These are phyloP conservation scores for Apiospora malaysiana DNA, from an alignment of 2,329 filamentous ascomycete genomes.

Conservation along the genomic window DNA sequence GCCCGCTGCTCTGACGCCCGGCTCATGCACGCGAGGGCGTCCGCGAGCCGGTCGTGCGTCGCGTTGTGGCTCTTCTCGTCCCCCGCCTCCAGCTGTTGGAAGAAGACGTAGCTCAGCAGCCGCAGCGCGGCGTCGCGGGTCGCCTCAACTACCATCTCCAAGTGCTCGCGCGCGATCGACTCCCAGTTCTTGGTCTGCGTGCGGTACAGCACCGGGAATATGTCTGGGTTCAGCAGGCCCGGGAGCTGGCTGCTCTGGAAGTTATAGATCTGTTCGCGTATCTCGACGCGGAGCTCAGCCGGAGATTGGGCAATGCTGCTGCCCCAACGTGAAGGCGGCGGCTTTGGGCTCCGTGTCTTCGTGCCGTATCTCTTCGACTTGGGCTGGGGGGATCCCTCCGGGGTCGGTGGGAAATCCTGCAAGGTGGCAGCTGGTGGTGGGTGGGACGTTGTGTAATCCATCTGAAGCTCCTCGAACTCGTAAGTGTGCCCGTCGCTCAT, in stretches of 20 bases:
- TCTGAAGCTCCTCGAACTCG: conserved; percentile 4
- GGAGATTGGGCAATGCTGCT: not conserved
- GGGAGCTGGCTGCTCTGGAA: conserved; percentile 41
- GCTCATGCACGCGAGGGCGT: conserved; percentile 26
- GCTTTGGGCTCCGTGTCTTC: not conserved
- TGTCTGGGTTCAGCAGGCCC: conserved; percentile 40
- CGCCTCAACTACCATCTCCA: conserved; percentile 29
- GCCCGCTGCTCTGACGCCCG: conserved; percentile 27
- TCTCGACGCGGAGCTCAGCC: conserved; percentile 30
- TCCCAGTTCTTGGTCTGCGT: conserved; percentile 42
- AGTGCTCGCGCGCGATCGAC: conserved; percentile 33
- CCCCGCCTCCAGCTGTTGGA: not conserved
- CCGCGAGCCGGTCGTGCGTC: not conserved
- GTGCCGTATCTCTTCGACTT: not conserved
- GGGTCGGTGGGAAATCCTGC: not conserved
- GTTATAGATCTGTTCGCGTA: conserved; percentile 33
- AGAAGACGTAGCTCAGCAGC: not conserved
- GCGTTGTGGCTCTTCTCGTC: not conserved
- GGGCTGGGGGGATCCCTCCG: not conserved
- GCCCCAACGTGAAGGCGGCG: not conserved
- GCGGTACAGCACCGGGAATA: conserved; percentile 39
- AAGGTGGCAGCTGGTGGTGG: not conserved
- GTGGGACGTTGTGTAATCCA: not conserved
- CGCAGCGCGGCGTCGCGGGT: conserved; percentile 30
- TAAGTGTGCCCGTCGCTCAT: conserved; percentile 15